These are phyloP conservation scores for Argentina anserina DNA, from an alignment of 306 rosid species.

Conservation along the genomic window DNA sequence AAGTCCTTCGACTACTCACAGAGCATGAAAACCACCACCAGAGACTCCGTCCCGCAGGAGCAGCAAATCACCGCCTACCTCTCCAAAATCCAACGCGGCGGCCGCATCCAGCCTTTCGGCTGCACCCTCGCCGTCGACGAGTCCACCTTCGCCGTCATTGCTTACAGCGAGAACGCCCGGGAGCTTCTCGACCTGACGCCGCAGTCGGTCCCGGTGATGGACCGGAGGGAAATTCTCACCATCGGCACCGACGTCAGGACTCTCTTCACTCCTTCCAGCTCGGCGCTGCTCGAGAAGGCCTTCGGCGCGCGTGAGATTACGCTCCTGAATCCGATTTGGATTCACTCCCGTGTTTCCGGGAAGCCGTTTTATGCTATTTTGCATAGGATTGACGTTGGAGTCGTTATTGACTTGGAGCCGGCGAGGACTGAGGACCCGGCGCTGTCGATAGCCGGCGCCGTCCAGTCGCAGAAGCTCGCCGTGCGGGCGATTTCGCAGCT, in stretches of 20 bases:
- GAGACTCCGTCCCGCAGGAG: conserved; percentile 48
- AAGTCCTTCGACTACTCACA: conserved; percentile 66
- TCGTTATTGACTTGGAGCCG: conserved; percentile 91
- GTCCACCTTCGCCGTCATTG: conserved; percentile 48
- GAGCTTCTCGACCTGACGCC: conserved; percentile 77
- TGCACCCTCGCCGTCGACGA: conserved; percentile 74
- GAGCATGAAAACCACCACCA: conserved; percentile 30
- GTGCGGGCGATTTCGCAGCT: conserved; percentile 83
- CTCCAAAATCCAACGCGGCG: conserved; percentile 79
- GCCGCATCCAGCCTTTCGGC: conserved; percentile 82
- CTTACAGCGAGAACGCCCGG: conserved; percentile 67
- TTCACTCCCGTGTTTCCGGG: conserved; percentile 67
- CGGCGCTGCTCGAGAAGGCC: conserved; percentile 61
- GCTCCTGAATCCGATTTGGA: conserved; percentile 82
- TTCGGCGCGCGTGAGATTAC: conserved; percentile 82
- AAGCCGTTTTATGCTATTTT: conserved; percentile 90
- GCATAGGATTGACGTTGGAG: conserved; percentile 82
- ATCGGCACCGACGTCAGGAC: conserved; percentile 66
- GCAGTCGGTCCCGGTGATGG: conserved; percentile 69
- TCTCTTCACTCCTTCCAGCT: conserved; percentile 53
- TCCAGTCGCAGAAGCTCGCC: conserved; percentile 92
- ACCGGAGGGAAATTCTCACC: conserved; percentile 28
- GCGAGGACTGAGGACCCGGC: conserved; percentile 89
- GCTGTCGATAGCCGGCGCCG: conserved; percentile 92
- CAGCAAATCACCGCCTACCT: conserved; percentile 76